A percentile compares a stretch with the other conserved stretches of the same genome.
Evolutionary conservation across 768 basidiomycete species (phyloP).

Genomic region (Pleurotus giganteus): DNA sequence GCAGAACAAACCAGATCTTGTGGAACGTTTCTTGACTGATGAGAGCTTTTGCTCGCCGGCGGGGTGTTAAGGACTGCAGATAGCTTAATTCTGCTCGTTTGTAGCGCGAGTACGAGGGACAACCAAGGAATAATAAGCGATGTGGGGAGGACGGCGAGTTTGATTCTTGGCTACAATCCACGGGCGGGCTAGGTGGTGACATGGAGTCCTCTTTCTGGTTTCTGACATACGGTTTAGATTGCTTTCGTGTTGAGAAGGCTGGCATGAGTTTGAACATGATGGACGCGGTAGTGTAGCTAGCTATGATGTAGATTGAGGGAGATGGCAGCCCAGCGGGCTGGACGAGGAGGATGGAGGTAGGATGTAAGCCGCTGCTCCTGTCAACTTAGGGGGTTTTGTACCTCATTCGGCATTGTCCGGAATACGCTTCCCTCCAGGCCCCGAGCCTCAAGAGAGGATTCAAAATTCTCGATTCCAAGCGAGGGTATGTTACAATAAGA

Average conservation of each 20-base stretch:
- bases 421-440: not conserved
- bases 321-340: not conserved
- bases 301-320: not conserved
- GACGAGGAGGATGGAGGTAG: not conserved
- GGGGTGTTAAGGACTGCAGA: slow-evolving; percentile 52
- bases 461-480: no score
- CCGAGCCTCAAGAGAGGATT: no score
- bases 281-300: not conserved
- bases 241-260: not conserved
- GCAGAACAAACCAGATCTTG: slow-evolving; percentile 67
- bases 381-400: not conserved
- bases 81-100: slow-evolving; percentile 57
- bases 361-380: not conserved
- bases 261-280: not conserved
- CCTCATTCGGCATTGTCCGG: not conserved
- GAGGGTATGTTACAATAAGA: no score
- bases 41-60: slow-evolving; percentile 63
- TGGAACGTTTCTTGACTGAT: slow-evolving; percentile 71
- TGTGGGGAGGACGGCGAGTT: not conserved
- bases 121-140: not conserved
- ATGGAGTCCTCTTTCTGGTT: not conserved
- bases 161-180: not conserved
- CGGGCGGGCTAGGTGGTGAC: not conserved
- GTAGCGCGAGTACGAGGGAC: slow-evolving; percentile 64
- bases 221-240: not conserved